Percentiles rank a stretch among this genome's conserved stretches.
These are phyloP conservation scores for Eucalyptus regnans DNA, from an alignment of 345 rosid genomes.

Conservation along the genomic window DNA sequence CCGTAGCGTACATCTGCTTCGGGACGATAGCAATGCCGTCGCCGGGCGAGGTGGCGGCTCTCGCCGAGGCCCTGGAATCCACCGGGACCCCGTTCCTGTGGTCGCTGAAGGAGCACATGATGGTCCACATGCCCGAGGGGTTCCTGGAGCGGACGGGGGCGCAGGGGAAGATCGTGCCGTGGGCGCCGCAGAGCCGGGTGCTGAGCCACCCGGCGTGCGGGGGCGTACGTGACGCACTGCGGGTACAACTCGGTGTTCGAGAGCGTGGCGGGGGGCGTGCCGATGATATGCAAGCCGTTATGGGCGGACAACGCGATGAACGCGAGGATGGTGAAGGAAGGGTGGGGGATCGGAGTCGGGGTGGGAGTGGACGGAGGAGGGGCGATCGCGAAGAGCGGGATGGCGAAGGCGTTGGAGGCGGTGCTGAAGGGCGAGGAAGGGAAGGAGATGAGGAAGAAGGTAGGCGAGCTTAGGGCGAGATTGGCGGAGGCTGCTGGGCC, in stretches of 20 bases:
- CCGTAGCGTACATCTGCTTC: constrained; percentile 45
- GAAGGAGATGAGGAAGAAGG: not conserved
- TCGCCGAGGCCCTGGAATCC: constrained; percentile 39
- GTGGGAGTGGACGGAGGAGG: not conserved
- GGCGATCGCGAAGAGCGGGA: not conserved
- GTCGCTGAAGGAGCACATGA: constrained; percentile 1
- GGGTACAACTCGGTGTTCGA: constrained; percentile 44
- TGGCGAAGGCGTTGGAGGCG: not conserved
- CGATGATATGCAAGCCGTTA: constrained; percentile 43
- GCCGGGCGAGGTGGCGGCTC: constrained; percentile 24
- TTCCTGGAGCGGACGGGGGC: constrained; percentile 12
- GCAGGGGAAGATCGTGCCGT: constrained; percentile 34
- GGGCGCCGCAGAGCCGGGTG: constrained; percentile 43
- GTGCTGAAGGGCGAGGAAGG: not conserved
- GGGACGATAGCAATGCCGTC: constrained; percentile 28
- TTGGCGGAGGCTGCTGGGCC: not conserved
- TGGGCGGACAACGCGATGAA: constrained; percentile 33
- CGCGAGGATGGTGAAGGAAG: constrained; percentile 6
- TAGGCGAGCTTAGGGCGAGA: not conserved
- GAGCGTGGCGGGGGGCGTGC: constrained; percentile 35
- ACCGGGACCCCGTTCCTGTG: constrained; percentile 14
- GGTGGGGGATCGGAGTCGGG: constrained; percentile 15
- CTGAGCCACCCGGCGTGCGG: constrained; percentile 26
- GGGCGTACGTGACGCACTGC: constrained; percentile 31
- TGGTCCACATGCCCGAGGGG: constrained; percentile 2